phyloP scores from a whole-genome alignment of 164 flowering plant genomes.

The Berberis vulgaris region DNA sequence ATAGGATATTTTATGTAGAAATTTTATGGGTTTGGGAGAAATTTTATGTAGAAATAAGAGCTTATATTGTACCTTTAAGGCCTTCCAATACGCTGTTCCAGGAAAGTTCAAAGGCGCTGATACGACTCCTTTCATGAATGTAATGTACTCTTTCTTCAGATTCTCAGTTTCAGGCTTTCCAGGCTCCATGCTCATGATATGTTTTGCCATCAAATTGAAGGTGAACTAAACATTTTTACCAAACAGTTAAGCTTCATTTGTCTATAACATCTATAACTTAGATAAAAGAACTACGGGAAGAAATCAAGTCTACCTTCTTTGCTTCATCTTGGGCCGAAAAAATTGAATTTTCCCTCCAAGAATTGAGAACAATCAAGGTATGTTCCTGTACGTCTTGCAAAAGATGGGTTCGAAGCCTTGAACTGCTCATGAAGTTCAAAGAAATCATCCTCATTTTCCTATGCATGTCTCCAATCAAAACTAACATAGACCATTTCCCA shows the following conservation, averaged over 20 bases:
- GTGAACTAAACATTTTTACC: conserved; percentile 48
- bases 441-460: conserved; percentile 81
- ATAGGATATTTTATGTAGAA: not conserved
- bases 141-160: conserved; percentile 75
- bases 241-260: not conserved
- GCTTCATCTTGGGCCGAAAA: conserved; percentile 93
- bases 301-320: conserved; percentile 46
- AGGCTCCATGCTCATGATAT: conserved; percentile 91
- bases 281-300: not conserved
- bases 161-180: conserved; percentile 68
- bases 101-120: conserved; percentile 83
- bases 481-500: conserved; percentile 95
- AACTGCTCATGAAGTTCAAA: conserved; percentile 69
- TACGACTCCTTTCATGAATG: conserved; percentile 97
- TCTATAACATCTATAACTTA: not conserved
- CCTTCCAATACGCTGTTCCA: conserved; percentile 78
- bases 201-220: conserved; percentile 88
- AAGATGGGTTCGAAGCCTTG: conserved; percentile 55
- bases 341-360: conserved; percentile 48
- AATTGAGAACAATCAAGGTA: conserved; percentile 49
- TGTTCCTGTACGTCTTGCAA: conserved; percentile 62
- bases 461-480: conserved; percentile 86
- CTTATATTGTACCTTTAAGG: conserved; percentile 42
- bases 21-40: too few relatives aligned
- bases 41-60: not conserved